Base-by-base conservation (phyloP, 2,329 filamentous ascomycete species). In the Stachybotrys elegans region DNA sequence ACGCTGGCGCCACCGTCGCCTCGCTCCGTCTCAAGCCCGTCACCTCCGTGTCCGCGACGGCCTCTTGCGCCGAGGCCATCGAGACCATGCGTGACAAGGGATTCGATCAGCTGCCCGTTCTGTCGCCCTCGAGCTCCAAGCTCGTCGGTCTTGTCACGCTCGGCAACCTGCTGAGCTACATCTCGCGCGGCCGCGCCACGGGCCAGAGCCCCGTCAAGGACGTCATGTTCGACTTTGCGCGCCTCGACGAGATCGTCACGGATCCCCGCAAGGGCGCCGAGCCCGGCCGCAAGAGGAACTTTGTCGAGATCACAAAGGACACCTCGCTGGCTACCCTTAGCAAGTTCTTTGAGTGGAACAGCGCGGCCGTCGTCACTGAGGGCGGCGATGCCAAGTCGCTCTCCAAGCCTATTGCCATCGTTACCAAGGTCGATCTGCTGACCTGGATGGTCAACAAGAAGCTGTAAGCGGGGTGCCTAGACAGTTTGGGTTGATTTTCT, bases 1-100 rank as follows among this genome's bases (percentile, higher is more conserved):
- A 94, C 63, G 75, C 76, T 35, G 81, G 81, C 45, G 88, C 86
- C 34, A 95, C 88, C 32, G 85, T 98, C 56, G 79, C 82, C 32
- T 80, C 85, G 23, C 82, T 98, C 14, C 83, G 92, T 48, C 76
- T 98, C 47, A 98, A 96, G 71, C 93, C 93, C 27, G 87, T 98
- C 46, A 94, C 90, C 21, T 94, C 91, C 8, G 79, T 98, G 43
- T 71, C 83, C 20, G 76, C 83, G 22, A 76, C 76, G 43, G 84
- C 84, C 23, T 68, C 80, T 3, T 95, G 91, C 69, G 79, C 87
- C 50, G 87, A 92, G 53, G 93, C 94, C 43, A 90, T 97, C 52
- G 93, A 98, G 71, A 91, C 88, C 49, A 97, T 98, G 93, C 88
- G 92, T 54, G 93, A 98, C 60, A 95, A 93, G 71, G 89, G 90